A percentile compares a stretch with the other conserved stretches of the same genome.
These are phyloP conservation scores for Lachnum nothofagi DNA, from an alignment of 2,329 filamentous ascomycete genomes.

Conservation along the genomic window DNA sequence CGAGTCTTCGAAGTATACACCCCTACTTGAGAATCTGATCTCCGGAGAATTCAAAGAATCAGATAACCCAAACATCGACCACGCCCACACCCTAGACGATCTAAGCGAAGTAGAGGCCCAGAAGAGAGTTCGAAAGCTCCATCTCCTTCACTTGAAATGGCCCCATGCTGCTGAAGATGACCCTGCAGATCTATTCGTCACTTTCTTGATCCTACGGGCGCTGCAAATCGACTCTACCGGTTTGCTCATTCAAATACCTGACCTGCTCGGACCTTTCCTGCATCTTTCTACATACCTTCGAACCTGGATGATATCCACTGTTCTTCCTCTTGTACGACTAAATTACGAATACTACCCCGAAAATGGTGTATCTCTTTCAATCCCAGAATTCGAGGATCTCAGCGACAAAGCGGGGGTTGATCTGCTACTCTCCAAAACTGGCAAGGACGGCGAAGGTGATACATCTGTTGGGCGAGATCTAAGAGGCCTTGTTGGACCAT, in stretches of 20 bases:
- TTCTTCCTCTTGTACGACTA: constrained; percentile 64
- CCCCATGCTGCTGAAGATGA: constrained; percentile 44
- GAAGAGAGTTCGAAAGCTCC: constrained; percentile 60
- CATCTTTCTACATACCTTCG: constrained; percentile 55
- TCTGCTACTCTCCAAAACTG: constrained; percentile 56
- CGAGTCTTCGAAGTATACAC: constrained; percentile 57
- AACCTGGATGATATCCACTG: constrained; percentile 63
- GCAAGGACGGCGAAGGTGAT: constrained; percentile 32
- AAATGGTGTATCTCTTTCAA: constrained; percentile 40
- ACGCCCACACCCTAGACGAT: constrained; percentile 48
- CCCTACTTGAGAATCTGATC: constrained; percentile 53
- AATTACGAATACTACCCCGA: constrained; percentile 64
- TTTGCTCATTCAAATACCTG: constrained; percentile 61
- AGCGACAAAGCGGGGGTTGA: constrained; percentile 55
- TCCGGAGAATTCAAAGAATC: constrained; percentile 28
- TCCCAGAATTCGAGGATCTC: constrained; percentile 60
- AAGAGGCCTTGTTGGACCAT: constrained; percentile 64
- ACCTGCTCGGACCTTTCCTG: constrained; percentile 65
- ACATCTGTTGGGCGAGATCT: constrained; percentile 55
- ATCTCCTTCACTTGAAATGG: constrained; percentile 53
- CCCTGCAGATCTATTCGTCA: constrained; percentile 50
- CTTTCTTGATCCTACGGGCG: constrained; percentile 64
- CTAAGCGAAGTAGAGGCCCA: constrained; percentile 59
- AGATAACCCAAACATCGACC: constrained; percentile 46
- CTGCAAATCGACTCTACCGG: constrained; percentile 69